Base-by-base conservation (phyloP, 768 basidiomycete genomes). In the Psilocybe subaeruginosa region DNA sequence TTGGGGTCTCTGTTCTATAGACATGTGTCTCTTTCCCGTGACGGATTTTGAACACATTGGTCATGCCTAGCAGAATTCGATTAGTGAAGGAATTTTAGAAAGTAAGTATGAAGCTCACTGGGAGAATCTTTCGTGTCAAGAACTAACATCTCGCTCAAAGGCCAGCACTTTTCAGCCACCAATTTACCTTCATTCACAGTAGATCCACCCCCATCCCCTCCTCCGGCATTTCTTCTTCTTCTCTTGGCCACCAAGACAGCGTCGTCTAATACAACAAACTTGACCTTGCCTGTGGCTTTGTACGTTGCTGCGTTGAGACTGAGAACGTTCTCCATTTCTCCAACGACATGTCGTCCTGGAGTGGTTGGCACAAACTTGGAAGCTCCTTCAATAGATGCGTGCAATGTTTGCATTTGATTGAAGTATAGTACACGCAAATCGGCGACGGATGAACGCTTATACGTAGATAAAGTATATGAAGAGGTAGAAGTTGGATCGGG, bases 31-130 rank as follows among this genome's bases (percentile, higher is more conserved):
- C 97, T 73, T 97, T 97, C 4, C 92, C 90, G 61, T 95, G 88
- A 62, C 91, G 83, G 64, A 99, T 87, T 79, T 98, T 98, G 82
- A 99, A 92, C 3, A 98, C 96, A 67, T 99, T 97, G n/a, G 90
- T 93, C 82, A 99, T 89, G 52, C 77, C 90, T 86, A 53, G 16
- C 55, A 29, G 35, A 33, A 35, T 49, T 16, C 57, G 47, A 4
- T 52, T 53, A 23, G 43, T 41, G 31, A 54, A 51, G 31, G 49
- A 64, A 46, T 66, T 4, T 30, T 39, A 61, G 17, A 30, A 30
- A 11, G 27, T 12, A 50, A 12, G 49, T 12, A n/a, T 23, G 23
- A n/a, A 30, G 17, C 51, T 53, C 39, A 96, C 96, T 90, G 4
- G 93, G 83, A 3, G 94, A 90, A 74, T 99, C 97, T 74, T 98